Conservation (phyloP, 78 protist species). For the Dictyostelium discoideum region DNA sequence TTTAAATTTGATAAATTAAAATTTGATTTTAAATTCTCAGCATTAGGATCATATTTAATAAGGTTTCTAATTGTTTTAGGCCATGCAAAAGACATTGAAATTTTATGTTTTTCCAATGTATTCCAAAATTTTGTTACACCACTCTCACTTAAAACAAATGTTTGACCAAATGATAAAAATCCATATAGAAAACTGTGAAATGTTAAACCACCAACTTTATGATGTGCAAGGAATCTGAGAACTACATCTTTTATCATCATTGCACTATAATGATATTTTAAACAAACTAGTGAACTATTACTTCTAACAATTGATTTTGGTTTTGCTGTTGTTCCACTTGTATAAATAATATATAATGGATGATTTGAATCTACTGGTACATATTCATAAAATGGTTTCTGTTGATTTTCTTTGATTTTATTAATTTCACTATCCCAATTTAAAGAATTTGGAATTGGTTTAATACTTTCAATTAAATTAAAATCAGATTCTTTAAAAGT, state of each 20-base stretch:
- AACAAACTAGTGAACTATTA: conserved; percentile 23
- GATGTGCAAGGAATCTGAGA: not conserved
- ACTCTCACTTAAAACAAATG: conserved; percentile 56
- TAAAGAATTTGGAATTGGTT: not conserved
- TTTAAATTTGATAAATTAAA: not conserved
- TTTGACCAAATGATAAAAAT: conserved; percentile 26
- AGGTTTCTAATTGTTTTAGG: not conserved
- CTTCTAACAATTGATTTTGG: conserved; percentile 63
- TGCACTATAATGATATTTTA: not conserved
- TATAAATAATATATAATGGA: not conserved
- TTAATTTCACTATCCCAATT: not conserved
- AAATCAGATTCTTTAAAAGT: not conserved
- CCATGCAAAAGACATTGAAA: not conserved
- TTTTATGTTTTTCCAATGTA: conserved; percentile 19
- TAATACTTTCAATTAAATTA: not conserved
- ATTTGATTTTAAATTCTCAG: not conserved
- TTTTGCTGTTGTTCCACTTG: not conserved
- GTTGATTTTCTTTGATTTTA: not conserved
- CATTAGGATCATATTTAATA: not conserved
- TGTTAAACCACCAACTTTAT: conserved; percentile 77
- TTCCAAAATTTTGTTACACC: conserved; percentile 27
- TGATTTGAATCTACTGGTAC: not conserved
- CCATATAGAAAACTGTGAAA: conserved; percentile 22
- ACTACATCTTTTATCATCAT: no score
- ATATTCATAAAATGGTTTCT: not conserved